Evolutionary conservation across 495 filamentous ascomycete genomes (phyloP).

Genomic region (Lophiostoma macrostomum): DNA sequence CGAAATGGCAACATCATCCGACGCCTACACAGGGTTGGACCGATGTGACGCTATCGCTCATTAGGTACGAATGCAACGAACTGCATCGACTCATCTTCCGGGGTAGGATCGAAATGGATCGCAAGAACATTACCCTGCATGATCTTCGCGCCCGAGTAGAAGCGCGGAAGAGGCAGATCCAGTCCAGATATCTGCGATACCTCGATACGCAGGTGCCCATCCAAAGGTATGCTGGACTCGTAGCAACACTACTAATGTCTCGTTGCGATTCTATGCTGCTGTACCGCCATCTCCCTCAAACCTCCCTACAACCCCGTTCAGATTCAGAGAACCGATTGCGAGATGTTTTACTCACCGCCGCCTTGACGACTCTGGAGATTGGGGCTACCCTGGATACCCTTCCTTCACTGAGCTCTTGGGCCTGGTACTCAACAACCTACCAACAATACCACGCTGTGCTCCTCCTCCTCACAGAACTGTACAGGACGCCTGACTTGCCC

Average conservation of each 20-base stretch:
- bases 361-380: constrained; percentile 31
- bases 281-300: constrained; percentile 33
- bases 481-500: constrained; percentile 28
- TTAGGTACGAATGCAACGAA: constrained; percentile 35
- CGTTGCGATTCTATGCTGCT: constrained; percentile 35
- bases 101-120: constrained; percentile 32
- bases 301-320: constrained; percentile 22
- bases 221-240: constrained; percentile 30
- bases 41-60: constrained; percentile 27
- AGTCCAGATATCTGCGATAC: constrained; percentile 26
- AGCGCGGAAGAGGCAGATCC: constrained; percentile 26
- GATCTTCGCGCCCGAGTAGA: constrained; percentile 27
- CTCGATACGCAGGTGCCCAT: constrained; percentile 30
- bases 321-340: constrained; percentile 32
- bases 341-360: constrained; percentile 27
- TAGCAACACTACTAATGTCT: constrained; percentile 30
- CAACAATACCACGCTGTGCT: constrained; percentile 35
- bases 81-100: constrained; percentile 33
- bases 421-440: constrained; percentile 36
- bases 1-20: constrained; percentile 31
- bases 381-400: constrained; percentile 34
- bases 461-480: constrained; percentile 30
- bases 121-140: constrained; percentile 26
- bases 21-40: constrained; percentile 29
- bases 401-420: constrained; percentile 29